Base-by-base conservation (phyloP, 2,329 filamentous ascomycete species). In the Neonectria faginata region DNA sequence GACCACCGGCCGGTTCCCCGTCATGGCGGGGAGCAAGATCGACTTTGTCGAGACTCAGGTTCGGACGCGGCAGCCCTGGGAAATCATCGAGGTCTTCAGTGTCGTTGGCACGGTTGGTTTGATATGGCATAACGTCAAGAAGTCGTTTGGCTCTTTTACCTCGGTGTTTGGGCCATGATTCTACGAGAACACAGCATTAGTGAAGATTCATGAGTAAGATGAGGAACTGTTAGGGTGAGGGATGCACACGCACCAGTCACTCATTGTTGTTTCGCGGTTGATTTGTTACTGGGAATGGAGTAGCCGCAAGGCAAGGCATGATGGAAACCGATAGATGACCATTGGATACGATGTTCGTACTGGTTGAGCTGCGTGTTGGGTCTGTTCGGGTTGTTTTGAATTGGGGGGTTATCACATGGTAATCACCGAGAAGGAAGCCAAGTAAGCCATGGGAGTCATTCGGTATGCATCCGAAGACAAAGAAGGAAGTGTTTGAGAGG, bases 1-100 rank as follows among this genome's bases (percentile, higher is more conserved):
- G 60, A 84, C 86, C 16, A 94, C 90, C 2, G 93, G 92, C 3
- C 87, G 90, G 20, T 97, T 98, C 74, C 96, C 96, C 0, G 84
- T 89, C 4, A 90, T 91, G 67, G 82, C 88, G 7, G 82, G 78
- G 16, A 79, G 79, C n/a, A 77, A 79, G 53, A 75, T 79, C 48
- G 78, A 79, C 0, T 86, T 85, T 57, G 80, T 90, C 70, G 87
- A 89, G 76, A 89, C 88, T 1, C 80, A 86, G 70, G 85, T 90
- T 22, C 83, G 84, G 29, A 85, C 86, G 1, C 79, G 82, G 45
- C 77, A 84, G 57, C 82, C 82, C 55, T 86, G 82, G 76, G 88
- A 90, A 70, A 84, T 89, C 64, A 64, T 86, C 36, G 82, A 86
- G 70, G 80, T 89, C 8, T 89, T 85, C 57, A 77, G 80, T 25